phyloP scores from a whole-genome alignment of 352 stramenopile genomes.

The Globisporangium paroecandrum region DNA sequence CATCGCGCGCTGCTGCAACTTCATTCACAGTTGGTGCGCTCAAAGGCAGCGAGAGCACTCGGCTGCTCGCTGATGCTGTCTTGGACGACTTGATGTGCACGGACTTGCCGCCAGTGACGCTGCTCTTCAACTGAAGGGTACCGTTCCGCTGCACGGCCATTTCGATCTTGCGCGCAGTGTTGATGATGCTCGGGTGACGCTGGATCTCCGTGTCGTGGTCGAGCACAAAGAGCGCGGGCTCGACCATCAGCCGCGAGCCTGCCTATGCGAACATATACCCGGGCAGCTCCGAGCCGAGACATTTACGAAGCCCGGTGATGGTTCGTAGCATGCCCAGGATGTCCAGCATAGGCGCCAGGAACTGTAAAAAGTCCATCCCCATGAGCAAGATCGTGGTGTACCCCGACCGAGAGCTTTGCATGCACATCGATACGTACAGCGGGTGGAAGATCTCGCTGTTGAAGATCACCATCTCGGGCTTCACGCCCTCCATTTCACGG shows the following conservation, averaged over 20 bases:
- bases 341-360: no score
- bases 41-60: conserved; percentile 7
- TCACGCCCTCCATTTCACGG: conserved; percentile 21
- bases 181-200: background rate
- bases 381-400: conserved; percentile 14
- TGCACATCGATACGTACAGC: conserved; percentile 27
- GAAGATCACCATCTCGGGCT: conserved; percentile 26
- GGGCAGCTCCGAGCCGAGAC: no score
- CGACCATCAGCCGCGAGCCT: no score
- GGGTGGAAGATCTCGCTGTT: conserved; percentile 26
- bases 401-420: conserved; percentile 18
- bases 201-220: background rate
- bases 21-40: background rate
- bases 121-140: conserved; percentile 3
- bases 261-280: no score
- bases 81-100: no score
- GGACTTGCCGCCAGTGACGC: background rate
- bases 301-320: no score
- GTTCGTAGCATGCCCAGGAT: no score
- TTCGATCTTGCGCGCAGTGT: no score
- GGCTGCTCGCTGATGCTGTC: background rate
- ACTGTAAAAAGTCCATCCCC: background rate
- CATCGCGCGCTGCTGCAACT: background rate
- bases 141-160: background rate
- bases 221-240: no score